These are phyloP conservation scores for Lactifluus hygrophoroides DNA, from an alignment of 768 basidiomycete species.

Conservation along the genomic window DNA sequence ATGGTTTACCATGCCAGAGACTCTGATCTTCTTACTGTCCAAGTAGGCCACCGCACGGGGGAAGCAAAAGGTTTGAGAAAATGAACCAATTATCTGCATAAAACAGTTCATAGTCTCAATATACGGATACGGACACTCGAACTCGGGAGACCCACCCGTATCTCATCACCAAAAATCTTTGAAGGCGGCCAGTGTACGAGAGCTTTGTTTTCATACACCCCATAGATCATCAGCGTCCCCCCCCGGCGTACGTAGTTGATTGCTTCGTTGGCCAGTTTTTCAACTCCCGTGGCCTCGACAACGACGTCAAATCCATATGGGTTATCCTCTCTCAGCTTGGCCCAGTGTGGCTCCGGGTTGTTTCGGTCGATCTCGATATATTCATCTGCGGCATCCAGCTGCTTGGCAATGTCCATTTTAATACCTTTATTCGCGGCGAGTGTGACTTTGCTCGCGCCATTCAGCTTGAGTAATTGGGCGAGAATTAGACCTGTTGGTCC, in stretches of 20 bases:
- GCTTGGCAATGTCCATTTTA: conserved; percentile 80
- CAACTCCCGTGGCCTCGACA: conserved; percentile 73
- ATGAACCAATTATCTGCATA: conserved; percentile 76
- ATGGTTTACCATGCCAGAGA: conserved; percentile 64
- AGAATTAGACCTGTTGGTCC: conserved; percentile 90
- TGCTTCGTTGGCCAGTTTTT: conserved; percentile 77
- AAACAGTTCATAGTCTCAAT: background rate
- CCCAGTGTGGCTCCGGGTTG: conserved; percentile 72
- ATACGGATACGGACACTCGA: background rate
- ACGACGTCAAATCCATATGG: conserved; percentile 91
- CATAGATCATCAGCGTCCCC: conserved; percentile 82
- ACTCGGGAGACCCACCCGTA: conserved; percentile 32
- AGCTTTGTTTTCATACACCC: conserved; percentile 83
- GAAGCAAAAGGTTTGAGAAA: conserved; percentile 86
- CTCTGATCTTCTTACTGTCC: conserved; percentile 74
- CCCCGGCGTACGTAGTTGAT: conserved; percentile 86
- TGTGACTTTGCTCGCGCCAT: conserved; percentile 73
- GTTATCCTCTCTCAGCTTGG: conserved; percentile 66
- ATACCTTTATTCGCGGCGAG: conserved; percentile 87
- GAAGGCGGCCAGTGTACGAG: conserved; percentile 80
- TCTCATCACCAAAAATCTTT: conserved; percentile 72
- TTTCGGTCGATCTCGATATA: conserved; percentile 79
- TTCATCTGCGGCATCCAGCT: conserved; percentile 72
- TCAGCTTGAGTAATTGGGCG: conserved; percentile 78
- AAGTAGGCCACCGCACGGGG: conserved; percentile 85